Evolutionary conservation across 176 grass and related monocot genomes (phyloP), one percentile per base, ranked within the genome.

Genomic region (Chrysopogon serrulatus): DNA sequence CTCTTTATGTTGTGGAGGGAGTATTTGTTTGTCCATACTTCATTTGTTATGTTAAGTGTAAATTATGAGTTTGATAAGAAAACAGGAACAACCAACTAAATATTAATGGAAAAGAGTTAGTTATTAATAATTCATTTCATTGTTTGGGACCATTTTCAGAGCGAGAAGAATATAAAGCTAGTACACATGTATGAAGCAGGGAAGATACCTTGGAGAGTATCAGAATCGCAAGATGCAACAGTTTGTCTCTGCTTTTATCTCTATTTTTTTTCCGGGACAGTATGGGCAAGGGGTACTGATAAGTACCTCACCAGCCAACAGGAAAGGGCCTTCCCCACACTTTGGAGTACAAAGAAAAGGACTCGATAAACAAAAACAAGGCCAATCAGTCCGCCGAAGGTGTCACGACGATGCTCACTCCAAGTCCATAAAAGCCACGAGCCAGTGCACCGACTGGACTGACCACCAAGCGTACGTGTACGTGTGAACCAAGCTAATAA

Each of bases 311-410:
- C n/a, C 48, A 35, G 74, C 44, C 60, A 89, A 73, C 82, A n/a
- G 56, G 57, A 73, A 74, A 60, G 37, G 12, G 30, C 28, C 69
- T 73, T 84, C 82, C 82, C 68, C 77, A 70, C 70, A 85, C 82
- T 69, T 74, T 76, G 77, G 77, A 85, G 82, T 59, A 47, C 39
- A 75, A 49, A 26, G 67, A 48, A 37, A 34, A 47, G 54, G 24
- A 23, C 42, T 26, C 49, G 28, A 60, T 24, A 14, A 51, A 17
- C 1, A 81, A 76, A 54, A 71, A 5, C 21, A 28, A 14, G 4
- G 30, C 57, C 81, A 88, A 89, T 84, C 81, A 80, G 48, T 60
- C 16, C 5, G 76, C 39, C 59, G 68, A n/a, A 80, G 76, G 77
- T 85, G 76, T 85, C 48, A 80, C 10, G 30, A 39, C 64, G 74